Evolutionary conservation across 1,284 basidiomycete genomes (phyloP), one percentile per base, ranked within the genome.

Genomic region (Kalmanozyma brasiliensis): DNA sequence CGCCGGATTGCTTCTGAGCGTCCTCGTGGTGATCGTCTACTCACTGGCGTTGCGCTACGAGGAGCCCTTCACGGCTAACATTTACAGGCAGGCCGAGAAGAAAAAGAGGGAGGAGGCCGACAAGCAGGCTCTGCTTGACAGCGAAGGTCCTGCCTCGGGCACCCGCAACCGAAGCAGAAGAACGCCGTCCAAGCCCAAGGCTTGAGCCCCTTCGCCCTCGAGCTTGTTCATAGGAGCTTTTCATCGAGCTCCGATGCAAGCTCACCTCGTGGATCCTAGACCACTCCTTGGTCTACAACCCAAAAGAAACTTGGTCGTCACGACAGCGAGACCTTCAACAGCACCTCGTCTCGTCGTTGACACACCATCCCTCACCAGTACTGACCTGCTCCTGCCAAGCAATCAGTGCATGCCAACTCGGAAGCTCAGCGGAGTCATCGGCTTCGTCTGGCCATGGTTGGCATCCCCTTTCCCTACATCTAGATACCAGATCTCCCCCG

Each of bases 51-150:
- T 81, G 37, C 74, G 72, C 26, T 81, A 65, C 66, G 79, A 81
- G 53, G 75, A 69, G 72, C 79, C 79, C 7, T 81, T 79, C 58
- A 81, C 79, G 4, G 53, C 63, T 30, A 73, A 73, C 52, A 81
- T 81, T 40, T 81, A 81, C 72, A 58, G 52, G 29, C 58, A 74
- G 46, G 79, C 79, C n/a, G 74, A 74, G 16, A 66, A 63, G 43
- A 64, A 75, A 64, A 66, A 73, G 66, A 49, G 45, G 48, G 52
- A 59, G 24, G 40, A 72, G 23, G 55, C 49, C 20, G 57, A 55
- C 16, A 53, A 53, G 46, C 57, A 61, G 42, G 58, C 62, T 19
- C 22, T 61, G 26, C 52, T 71, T 33, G 58, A 61, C 7, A 64
- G 52, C 51, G 55, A 70, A 4, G 67, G 67, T 14, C 71, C 71